These are phyloP conservation scores for Chimonanthus salicifolius DNA, from an alignment of 164 flowering plant species.

Conservation along the genomic window DNA sequence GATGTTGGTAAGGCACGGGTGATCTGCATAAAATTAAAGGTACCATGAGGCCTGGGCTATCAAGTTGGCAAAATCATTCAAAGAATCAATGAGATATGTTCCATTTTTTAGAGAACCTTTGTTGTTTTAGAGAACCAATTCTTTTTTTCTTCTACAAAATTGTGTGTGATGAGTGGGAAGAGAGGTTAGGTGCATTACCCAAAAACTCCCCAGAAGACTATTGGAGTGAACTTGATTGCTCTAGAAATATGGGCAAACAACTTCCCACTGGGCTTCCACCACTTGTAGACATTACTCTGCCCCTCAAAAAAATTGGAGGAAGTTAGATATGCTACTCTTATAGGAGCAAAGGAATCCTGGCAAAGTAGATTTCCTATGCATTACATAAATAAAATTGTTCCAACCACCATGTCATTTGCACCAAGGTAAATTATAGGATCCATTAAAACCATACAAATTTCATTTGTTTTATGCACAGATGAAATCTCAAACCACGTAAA, in stretches of 20 bases:
- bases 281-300: slow-evolving; percentile 65
- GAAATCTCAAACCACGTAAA: background rate
- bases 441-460: background rate
- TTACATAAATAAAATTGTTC: background rate
- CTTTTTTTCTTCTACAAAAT: too few species aligned
- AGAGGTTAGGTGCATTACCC: slow-evolving; percentile 42
- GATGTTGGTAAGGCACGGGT: slow-evolving; percentile 59
- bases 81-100: too few species aligned
- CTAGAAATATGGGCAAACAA: slow-evolving; percentile 43
- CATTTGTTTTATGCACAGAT: background rate
- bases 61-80: too few species aligned
- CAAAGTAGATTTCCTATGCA: background rate
- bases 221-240: slow-evolving; percentile 71
- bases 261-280: slow-evolving; percentile 86
- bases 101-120: too few species aligned
- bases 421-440: background rate
- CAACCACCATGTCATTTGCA: background rate
- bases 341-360: too few species aligned
- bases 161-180: background rate
- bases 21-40: slow-evolving; percentile 30
- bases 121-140: too few species aligned
- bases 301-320: background rate
- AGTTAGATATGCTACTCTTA: background rate
- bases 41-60: too few species aligned
- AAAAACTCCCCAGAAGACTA: slow-evolving; percentile 69